A percentile compares a stretch with the other conserved stretches of the same genome.
phyloP scores from a whole-genome alignment of 805 yeast species.

The Saccharomyces jurei region DNA sequence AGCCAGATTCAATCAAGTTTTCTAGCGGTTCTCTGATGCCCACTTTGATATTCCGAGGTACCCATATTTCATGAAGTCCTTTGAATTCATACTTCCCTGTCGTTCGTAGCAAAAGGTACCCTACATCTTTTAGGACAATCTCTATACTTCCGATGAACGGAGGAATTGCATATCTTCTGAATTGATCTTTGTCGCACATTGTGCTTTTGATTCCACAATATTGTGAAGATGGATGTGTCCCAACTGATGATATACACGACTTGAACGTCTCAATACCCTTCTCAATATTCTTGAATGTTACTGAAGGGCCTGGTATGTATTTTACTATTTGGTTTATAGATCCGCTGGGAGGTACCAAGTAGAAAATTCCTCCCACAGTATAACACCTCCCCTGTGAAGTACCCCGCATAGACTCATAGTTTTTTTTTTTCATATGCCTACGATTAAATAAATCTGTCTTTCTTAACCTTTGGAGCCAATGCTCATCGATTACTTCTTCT shows the following conservation, averaged over 20 bases:
- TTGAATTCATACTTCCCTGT: constrained; percentile 39
- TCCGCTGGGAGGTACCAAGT: constrained; percentile 44
- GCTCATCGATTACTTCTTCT: constrained; percentile 24
- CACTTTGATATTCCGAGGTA: constrained; percentile 49
- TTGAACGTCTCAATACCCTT: constrained; percentile 29
- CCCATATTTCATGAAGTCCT: constrained; percentile 40
- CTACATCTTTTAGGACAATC: constrained; percentile 55
- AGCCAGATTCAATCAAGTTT: constrained; percentile 12
- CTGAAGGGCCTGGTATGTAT: constrained; percentile 36
- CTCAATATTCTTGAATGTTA: constrained; percentile 27
- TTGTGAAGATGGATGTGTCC: constrained; percentile 27
- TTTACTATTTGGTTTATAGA: constrained; percentile 42
- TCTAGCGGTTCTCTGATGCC: constrained; percentile 47
- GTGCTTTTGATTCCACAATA: constrained; percentile 18
- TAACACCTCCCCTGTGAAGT: constrained; percentile 34
- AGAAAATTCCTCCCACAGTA: constrained; percentile 56
- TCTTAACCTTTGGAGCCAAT: constrained; percentile 25
- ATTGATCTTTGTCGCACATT: constrained; percentile 15
- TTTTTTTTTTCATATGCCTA: constrained; percentile 24
- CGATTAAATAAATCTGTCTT: constrained; percentile 28
- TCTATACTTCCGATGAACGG: constrained; percentile 66
- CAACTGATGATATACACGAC: constrained; percentile 10
- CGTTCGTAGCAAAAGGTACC: constrained; percentile 52
- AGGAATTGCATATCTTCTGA: constrained; percentile 48
- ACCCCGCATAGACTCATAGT: constrained; percentile 34